Percentiles rank a stretch among this genome's conserved stretches.
Conservation (phyloP, 345 rosid genomes). For the Gossypium thurberi region DNA sequence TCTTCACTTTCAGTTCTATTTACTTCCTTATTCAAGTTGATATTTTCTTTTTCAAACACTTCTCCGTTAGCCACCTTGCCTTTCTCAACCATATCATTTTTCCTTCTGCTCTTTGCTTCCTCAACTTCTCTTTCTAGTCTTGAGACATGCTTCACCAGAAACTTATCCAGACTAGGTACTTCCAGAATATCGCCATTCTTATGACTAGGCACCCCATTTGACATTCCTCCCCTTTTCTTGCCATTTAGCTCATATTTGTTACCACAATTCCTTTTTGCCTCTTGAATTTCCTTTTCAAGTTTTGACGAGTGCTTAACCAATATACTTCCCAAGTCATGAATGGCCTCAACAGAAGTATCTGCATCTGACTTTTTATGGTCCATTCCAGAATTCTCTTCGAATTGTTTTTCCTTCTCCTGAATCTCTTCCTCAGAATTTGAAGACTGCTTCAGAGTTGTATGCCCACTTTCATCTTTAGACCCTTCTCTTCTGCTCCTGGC, state of each 20-base stretch:
- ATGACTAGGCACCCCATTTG: constrained; percentile 9
- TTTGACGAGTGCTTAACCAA: constrained; percentile 52
- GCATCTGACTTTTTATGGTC: constrained; percentile 19
- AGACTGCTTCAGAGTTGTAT: constrained; percentile 54
- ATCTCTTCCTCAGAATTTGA: constrained; percentile 58
- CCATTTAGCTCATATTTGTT: constrained; percentile 23
- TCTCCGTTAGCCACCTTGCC: constrained; percentile 11
- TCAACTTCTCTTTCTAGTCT: constrained; percentile 81
- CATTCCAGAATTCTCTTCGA: constrained; percentile 17
- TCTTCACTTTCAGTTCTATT: constrained; percentile 22
- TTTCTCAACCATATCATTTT: constrained; percentile 22
- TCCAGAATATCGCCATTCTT: constrained; percentile 22
- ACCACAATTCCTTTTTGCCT: constrained; percentile 39
- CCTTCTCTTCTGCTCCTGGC: constrained; percentile 47
- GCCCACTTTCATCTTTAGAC: constrained; percentile 23
- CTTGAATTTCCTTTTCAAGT: constrained; percentile 18
- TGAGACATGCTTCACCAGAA: constrained; percentile 62
- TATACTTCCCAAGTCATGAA: constrained; percentile 53
- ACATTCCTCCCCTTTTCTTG: constrained; percentile 23
- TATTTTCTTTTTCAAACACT: constrained; percentile 51
- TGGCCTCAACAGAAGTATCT: constrained; percentile 24
- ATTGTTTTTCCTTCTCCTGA: constrained; percentile 40
- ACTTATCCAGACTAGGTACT: constrained; percentile 65
- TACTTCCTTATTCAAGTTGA: constrained; percentile 28
- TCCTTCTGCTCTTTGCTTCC: constrained; percentile 60